Evolutionary conservation across 805 yeast species (phyloP), one percentile per base, ranked within the genome.

Genomic region (Isabelozyma gotoi): DNA sequence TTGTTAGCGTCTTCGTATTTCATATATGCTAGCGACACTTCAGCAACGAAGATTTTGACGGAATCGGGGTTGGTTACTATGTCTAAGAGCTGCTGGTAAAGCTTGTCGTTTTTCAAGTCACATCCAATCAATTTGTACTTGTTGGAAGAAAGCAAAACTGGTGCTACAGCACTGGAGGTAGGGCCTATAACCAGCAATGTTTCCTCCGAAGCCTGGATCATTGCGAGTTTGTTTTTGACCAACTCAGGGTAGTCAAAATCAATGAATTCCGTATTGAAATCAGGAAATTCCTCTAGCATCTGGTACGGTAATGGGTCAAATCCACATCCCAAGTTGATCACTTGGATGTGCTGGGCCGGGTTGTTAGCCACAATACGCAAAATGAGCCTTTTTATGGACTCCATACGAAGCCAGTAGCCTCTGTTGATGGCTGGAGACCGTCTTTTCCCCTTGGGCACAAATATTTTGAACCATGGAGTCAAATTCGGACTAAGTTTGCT

Each of bases 11-110:
- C 71, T 31, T 71, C 72, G 10, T 85, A 82, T 32, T 73, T 68
- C 94, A 88, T 87, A 59, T 87, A 88, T 0, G 92, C 90, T 43
- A 88, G 63, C 0, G 95, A 86, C 3, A 88, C 95, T 59, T 87
- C 96, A 1, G 95, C 92, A 33, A 88, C 73, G 55, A 84, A 88
- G 2, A 87, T 71, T 37, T 74, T 80, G 4, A 75, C 63, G 2
- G 70, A 52, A n/a, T 63, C 52, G 46, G 54, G 17, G 40, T 56
- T 34, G 57, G 50, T 47, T 8, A 60, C 38, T 7, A 72, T 49
- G 2, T 43, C 19, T 3, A 51, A 39, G 36, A 76, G 42, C 41
- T 61, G 63, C 15, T 62, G 47, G 45, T 77, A 82, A 5, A 73
- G 51, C 1, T 51, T 51, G 2, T 58, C 50, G 50, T 80, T 64